phyloP scores from a whole-genome alignment of 2,329 filamentous ascomycete genomes.

The Trichoderma atrobrunneum region DNA sequence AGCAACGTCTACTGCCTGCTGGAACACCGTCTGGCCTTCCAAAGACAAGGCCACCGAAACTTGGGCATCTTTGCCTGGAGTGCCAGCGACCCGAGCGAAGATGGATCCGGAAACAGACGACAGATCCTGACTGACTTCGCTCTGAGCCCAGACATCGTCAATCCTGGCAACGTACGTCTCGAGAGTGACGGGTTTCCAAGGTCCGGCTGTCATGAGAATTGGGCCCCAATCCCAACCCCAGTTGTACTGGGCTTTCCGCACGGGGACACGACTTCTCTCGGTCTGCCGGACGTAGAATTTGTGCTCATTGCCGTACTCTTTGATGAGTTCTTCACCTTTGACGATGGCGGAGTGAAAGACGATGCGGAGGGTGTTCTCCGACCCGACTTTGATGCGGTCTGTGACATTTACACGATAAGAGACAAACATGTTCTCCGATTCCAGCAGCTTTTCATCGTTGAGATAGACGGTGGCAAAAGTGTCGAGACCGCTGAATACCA shows the following conservation, averaged over 20 bases:
- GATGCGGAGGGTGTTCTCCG: slow-evolving; percentile 51
- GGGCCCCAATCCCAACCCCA: slow-evolving; percentile 74
- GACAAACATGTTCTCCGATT: slow-evolving; percentile 64
- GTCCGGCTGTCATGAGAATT: slow-evolving; percentile 58
- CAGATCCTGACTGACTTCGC: slow-evolving; percentile 36
- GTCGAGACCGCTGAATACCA: slow-evolving; percentile 63
- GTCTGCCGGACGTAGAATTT: slow-evolving; percentile 51
- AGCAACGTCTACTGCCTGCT: slow-evolving; percentile 12
- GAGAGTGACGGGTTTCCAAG: slow-evolving; percentile 65
- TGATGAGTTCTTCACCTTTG: slow-evolving; percentile 51
- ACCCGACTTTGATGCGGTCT: slow-evolving; percentile 33
- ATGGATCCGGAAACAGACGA: slow-evolving; percentile 37
- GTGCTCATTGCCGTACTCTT: slow-evolving; percentile 52
- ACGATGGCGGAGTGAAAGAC: slow-evolving; percentile 54
- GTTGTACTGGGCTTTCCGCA: slow-evolving; percentile 66
- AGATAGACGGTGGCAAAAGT: slow-evolving; percentile 59
- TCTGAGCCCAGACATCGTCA: slow-evolving; percentile 52
- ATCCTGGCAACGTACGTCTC: slow-evolving; percentile 61
- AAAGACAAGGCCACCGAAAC: slow-evolving; percentile 30
- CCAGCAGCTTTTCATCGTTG: slow-evolving; percentile 51
- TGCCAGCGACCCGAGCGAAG: slow-evolving; percentile 37
- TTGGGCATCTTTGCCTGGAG: slow-evolving; percentile 26
- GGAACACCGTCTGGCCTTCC: slow-evolving; percentile 21
- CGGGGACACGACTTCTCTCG: slow-evolving; percentile 35
- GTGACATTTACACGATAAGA: slow-evolving; percentile 54